phyloP scores from a whole-genome alignment of 1,139 yeast genomes.

The Taphrina confusa region DNA sequence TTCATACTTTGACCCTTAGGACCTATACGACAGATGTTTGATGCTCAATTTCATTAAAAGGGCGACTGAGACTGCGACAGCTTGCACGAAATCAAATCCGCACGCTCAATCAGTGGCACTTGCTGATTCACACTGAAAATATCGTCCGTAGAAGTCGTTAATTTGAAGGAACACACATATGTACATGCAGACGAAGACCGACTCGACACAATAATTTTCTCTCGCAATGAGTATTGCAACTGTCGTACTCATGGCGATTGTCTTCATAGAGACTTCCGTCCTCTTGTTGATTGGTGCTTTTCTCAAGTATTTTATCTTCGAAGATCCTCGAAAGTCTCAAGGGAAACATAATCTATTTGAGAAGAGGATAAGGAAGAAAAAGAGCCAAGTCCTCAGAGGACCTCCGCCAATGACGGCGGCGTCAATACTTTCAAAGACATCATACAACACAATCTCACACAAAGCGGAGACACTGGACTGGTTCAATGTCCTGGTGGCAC shows the following conservation, averaged over 20 bases:
- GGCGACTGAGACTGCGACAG: no score
- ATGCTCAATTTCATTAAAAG: no score
- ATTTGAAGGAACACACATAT: no score
- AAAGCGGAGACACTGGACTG: slow-evolving; percentile 90
- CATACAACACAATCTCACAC: slow-evolving; percentile 85
- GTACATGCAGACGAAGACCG: no score
- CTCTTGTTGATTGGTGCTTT: slow-evolving; percentile 71
- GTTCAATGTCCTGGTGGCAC: slow-evolving; percentile 93
- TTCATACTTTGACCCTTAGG: no score
- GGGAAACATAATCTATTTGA: neutral
- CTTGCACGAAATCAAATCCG: no score
- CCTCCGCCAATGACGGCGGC: slow-evolving; percentile 41
- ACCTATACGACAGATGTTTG: no score
- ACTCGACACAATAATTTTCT: no score
- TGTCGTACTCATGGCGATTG: slow-evolving; percentile 16
- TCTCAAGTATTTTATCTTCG: slow-evolving; percentile 84
- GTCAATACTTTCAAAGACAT: slow-evolving; percentile 77
- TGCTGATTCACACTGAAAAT: no score
- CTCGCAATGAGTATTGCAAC: slow-evolving; percentile 19
- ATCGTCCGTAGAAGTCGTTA: no score
- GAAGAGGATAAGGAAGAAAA: slow-evolving; percentile 38
- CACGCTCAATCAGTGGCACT: no score
- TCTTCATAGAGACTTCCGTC: slow-evolving; percentile 51
- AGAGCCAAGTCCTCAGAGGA: slow-evolving; percentile 42
- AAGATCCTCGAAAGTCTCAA: slow-evolving; percentile 54